Percentiles rank a stretch among this genome's conserved stretches.
Evolutionary conservation across 164 flowering plant species (phyloP).

Genomic region (Tetrastigma voinierianum): DNA sequence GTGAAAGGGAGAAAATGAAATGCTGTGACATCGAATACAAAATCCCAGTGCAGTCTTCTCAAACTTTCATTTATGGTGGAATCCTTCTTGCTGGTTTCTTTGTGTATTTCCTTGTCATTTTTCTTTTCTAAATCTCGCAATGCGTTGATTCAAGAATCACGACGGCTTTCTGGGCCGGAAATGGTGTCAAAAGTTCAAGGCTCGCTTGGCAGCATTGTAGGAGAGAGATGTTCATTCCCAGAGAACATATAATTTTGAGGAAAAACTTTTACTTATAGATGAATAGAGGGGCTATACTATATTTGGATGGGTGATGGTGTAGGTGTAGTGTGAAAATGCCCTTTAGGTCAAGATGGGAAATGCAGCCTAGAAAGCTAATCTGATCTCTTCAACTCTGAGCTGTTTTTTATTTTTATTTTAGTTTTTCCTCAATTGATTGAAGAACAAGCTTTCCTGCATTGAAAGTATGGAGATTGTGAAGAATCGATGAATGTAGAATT

Average conservation of each 20-base stretch:
- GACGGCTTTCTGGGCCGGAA: neutral
- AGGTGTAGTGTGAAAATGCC: neutral
- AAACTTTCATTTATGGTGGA: constrained; percentile 78
- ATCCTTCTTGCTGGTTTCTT: constrained; percentile 88
- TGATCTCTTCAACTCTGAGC: constrained; percentile 21
- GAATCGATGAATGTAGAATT: no score
- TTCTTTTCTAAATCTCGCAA: constrained; percentile 87
- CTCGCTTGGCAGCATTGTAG: neutral
- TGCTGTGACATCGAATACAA: constrained; percentile 83
- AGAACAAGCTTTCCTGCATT: no score
- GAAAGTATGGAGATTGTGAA: no score
- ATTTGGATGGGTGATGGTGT: neutral
- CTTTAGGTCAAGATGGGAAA: constrained; percentile 21
- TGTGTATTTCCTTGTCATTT: constrained; percentile 82
- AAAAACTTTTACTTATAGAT: neutral
- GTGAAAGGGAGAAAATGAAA: constrained; percentile 85
- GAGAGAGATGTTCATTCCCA: neutral
- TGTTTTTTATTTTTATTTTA: no score
- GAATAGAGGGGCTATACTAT: no score
- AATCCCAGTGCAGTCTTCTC: constrained; percentile 71
- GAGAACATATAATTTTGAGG: neutral
- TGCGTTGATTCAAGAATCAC: constrained; percentile 43
- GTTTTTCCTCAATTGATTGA: no score
- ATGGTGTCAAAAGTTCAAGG: neutral
- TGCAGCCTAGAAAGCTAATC: constrained; percentile 56